Percentiles rank a stretch among this genome's conserved stretches.
Conservation (phyloP, 805 yeast genomes). For the Yarrowia deformans region DNA sequence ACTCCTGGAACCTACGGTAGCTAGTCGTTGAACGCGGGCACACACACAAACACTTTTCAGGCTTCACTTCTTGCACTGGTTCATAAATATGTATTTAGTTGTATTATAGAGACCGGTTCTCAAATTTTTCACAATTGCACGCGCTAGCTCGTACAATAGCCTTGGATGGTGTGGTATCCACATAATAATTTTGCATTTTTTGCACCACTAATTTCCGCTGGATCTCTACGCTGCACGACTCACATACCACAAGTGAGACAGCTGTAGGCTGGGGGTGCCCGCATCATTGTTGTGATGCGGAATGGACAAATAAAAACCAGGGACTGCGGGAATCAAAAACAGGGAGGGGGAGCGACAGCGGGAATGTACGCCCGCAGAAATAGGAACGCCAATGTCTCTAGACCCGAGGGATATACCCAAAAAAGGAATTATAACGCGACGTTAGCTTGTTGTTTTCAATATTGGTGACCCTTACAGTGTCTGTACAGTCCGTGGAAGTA, state of each 20-base stretch:
- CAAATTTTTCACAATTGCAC: neutral
- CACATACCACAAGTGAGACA: conserved; percentile 34
- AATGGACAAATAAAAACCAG: neutral
- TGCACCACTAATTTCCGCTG: conserved; percentile 8
- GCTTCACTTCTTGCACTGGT: conserved; percentile 34
- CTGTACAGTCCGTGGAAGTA: neutral
- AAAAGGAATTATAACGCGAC: conserved; percentile 2
- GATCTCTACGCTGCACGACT: conserved; percentile 9
- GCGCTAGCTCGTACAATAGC: neutral
- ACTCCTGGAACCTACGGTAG: conserved; percentile 25
- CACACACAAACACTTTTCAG: conserved; percentile 3
- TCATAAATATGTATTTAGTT: conserved; percentile 34
- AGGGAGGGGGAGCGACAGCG: conserved; percentile 28
- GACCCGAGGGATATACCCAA: conserved; percentile 1
- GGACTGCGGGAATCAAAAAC: conserved; percentile 2
- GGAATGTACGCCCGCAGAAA: conserved; percentile 25
- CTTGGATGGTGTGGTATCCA: neutral
- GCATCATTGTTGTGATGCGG: conserved; percentile 9
- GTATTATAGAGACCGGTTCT: conserved; percentile 38
- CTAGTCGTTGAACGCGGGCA: neutral
- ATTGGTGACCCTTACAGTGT: neutral
- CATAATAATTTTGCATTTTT: conserved; percentile 2
- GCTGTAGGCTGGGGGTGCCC: conserved; percentile 33
- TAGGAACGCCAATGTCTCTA: neutral
- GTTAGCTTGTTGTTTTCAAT: neutral